phyloP scores from a whole-genome alignment of 2,329 filamentous ascomycete genomes.

The Dactylellina leptospora region DNA sequence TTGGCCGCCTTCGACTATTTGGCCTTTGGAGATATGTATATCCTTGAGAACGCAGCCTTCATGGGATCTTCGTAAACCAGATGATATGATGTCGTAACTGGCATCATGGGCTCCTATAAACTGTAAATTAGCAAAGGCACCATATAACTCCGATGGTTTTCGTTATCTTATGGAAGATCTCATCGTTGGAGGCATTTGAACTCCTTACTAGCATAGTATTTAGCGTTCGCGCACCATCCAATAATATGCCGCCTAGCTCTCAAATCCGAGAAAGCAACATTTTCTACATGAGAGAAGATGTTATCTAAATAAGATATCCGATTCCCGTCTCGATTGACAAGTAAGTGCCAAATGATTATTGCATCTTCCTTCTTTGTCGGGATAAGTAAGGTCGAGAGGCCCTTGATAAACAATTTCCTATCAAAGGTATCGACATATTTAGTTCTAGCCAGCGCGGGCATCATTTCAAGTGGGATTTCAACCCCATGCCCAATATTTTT shows the following conservation, averaged over 20 bases:
- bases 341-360: constrained; percentile 55
- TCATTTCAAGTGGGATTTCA: constrained; percentile 56
- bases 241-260: constrained; percentile 29
- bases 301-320: constrained; percentile 28
- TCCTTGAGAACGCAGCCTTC: neutral
- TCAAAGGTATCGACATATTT: constrained; percentile 26
- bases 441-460: constrained; percentile 53
- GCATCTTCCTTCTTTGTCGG: constrained; percentile 23
- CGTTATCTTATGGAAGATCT: neutral
- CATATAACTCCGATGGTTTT: neutral
- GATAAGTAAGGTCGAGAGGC: constrained; percentile 53
- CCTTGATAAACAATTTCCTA: constrained; percentile 54
- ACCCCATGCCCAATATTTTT: constrained; percentile 48
- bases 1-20: neutral
- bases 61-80: neutral
- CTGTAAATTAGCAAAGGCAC: neutral
- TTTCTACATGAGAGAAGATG: neutral
- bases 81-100: neutral
- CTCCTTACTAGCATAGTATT: constrained; percentile 35
- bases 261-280: constrained; percentile 2
- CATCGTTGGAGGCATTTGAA: neutral
- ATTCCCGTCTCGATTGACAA: constrained; percentile 22
- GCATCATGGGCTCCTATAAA: neutral
- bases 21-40: neutral
- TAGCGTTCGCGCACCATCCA: constrained; percentile 49